Conservation (phyloP, 345 rosid species). For the Bretschneidera sinensis region DNA sequence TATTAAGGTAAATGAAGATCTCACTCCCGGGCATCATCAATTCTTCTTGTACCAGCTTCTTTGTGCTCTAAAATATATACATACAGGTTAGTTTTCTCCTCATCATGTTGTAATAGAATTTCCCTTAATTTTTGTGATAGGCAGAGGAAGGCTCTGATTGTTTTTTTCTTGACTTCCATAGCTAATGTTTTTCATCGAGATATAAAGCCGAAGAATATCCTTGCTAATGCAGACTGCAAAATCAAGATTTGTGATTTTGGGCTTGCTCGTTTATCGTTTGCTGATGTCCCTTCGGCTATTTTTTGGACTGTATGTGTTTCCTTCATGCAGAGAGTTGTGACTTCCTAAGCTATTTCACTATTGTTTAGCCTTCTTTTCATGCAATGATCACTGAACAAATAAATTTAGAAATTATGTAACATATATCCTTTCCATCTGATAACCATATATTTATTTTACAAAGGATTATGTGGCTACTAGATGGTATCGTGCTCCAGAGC, state of each 20-base stretch:
- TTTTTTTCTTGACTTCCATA: conserved; percentile 19
- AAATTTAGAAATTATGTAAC: background rate
- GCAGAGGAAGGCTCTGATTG: background rate
- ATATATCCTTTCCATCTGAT: conserved; percentile 17
- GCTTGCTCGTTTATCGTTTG: conserved; percentile 93
- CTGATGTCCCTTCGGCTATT: conserved; percentile 87
- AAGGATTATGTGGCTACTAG: conserved; percentile 99
- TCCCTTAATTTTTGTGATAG: background rate
- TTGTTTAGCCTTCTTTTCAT: background rate
- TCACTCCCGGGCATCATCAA: conserved; percentile 87
- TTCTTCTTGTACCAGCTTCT: conserved; percentile 99
- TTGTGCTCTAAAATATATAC: conserved; percentile 87
- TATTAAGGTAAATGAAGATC: conserved; percentile 79
- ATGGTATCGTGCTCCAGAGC: conserved; percentile 99
- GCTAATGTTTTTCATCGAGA: conserved; percentile 97
- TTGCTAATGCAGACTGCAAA: conserved; percentile 96
- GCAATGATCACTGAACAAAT: too few relatives aligned
- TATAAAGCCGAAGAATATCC: conserved; percentile 91
- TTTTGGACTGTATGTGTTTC: conserved; percentile 94
- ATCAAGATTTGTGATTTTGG: conserved; percentile 98
- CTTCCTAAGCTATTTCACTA: background rate
- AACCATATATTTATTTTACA: conserved; percentile 27
- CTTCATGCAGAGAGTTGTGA: conserved; percentile 18
- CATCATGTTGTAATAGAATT: conserved; percentile 9
- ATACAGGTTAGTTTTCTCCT: conserved; percentile 59